A percentile compares a stretch with the other conserved stretches of the same genome.
These are phyloP conservation scores for Aspergillus pseudotamarii DNA, from an alignment of 2,329 filamentous ascomycete genomes.

Conservation along the genomic window DNA sequence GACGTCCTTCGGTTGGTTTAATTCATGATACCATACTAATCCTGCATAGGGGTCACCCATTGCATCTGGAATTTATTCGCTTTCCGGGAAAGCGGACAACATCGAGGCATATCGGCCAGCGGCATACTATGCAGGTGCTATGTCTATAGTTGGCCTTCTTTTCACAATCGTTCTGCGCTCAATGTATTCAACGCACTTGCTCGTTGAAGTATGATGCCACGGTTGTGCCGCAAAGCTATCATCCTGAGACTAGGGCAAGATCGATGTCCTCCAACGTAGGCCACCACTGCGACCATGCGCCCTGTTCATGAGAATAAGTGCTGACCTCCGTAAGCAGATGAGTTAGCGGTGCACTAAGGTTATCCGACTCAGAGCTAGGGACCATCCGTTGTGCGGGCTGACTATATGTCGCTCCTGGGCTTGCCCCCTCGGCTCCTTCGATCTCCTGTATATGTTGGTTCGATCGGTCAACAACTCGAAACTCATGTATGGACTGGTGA, in stretches of 20 bases:
- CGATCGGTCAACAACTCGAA: slow-evolving; percentile 3
- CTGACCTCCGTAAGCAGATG: slow-evolving; percentile 1
- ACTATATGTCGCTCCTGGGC: neutral
- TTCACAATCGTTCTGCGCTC: neutral
- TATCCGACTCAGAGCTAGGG: neutral
- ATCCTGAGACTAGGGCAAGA: neutral
- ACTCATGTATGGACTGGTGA: slow-evolving; percentile 6
- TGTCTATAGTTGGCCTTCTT: neutral
- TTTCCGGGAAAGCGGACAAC: neutral
- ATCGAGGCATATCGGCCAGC: neutral
- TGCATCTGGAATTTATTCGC: neutral
- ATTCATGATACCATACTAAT: neutral
- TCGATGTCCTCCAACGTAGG: slow-evolving; percentile 1
- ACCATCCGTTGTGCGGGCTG: neutral
- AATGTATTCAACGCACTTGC: neutral
- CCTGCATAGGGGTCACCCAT: neutral
- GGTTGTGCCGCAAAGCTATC: neutral
- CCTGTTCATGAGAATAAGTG: neutral
- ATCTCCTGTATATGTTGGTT: slow-evolving; percentile 5
- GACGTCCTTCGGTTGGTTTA: neutral
- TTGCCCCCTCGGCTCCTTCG: neutral
- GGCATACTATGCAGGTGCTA: neutral
- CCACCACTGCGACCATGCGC: slow-evolving; percentile 7
- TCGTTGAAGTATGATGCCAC: neutral
- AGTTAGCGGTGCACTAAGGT: neutral